Base-by-base conservation (phyloP, 2,329 filamentous ascomycete genomes). In the Penicillium sp. region DNA sequence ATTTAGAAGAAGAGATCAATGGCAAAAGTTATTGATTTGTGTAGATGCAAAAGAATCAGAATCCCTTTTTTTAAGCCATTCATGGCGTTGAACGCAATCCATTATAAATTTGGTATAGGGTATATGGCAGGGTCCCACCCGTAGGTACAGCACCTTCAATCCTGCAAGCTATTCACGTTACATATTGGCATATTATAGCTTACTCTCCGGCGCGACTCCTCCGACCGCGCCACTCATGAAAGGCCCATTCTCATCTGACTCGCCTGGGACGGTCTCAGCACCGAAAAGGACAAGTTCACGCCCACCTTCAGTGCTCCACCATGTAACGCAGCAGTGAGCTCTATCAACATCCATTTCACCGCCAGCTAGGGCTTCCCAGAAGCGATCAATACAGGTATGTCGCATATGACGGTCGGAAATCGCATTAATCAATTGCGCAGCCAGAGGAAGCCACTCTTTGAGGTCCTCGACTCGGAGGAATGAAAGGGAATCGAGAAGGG, bases 301-400 rank as follows among this genome's bases (percentile, higher is more conserved):
- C 0, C 84, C 84, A 4, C 84, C 83, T 55, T 81, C 70, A 70
- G 84, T 75, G 74, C 85, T 89, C 92, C 92, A 96, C 92, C 92
- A 97, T 2, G 84, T 84, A 16, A 96, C 88, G 45, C 88, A 91
- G 30, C 89, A 81, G 38, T 87, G 84, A 7, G 90, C 87, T 56
- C 91, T 82, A 68, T 95, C 89, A 23, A 95, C 87, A 72, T 96
- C 91, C 84, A 96, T 88, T 75, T 96, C 91, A 3, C 91, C 91
- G 62, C 82, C 86, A 38, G 86, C 86, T 9, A 96, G 74, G 2
- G 91, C 81, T 54, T 94, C 86, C 86, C 89, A 91, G 70, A 95
- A 88, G 46, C 91, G 79, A 59, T 84, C 81, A 67, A 86, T 85
- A 35, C 86, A 89, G 2, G 79, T 76, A 43, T 85, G 81, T 40